A percentile compares a stretch with the other conserved stretches of the same genome.
Evolutionary conservation across 2,329 filamentous ascomycete genomes (phyloP).

Genomic region (Septoria petroselini): DNA sequence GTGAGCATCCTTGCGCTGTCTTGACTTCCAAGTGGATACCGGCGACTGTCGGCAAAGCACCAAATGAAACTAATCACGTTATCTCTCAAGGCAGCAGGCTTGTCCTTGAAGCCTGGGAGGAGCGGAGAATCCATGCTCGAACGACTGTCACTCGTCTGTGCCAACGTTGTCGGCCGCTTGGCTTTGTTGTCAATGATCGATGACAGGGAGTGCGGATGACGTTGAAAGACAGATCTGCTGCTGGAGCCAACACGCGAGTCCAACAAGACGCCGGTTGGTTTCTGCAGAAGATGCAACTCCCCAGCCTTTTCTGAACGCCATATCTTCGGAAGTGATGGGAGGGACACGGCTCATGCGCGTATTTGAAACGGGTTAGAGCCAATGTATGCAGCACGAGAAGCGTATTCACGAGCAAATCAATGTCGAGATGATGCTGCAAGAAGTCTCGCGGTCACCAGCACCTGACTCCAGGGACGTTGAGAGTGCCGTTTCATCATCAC

Average conservation of each 20-base stretch:
- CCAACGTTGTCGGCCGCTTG: slow-evolving; percentile 11
- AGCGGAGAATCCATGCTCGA: slow-evolving; percentile 21
- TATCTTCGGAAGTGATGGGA: background rate
- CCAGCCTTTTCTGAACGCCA: background rate
- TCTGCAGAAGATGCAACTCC: background rate
- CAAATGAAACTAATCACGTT: slow-evolving; percentile 12
- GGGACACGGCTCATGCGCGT: background rate
- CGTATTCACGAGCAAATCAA: background rate
- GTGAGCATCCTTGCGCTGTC: slow-evolving; percentile 1
- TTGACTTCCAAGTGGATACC: slow-evolving; percentile 2
- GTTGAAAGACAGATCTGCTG: slow-evolving; percentile 13
- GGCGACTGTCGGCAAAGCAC: slow-evolving; percentile 5
- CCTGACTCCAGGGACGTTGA: background rate
- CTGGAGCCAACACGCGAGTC: background rate
- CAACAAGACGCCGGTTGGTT: background rate
- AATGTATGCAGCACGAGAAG: too few species aligned
- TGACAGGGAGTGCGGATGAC: slow-evolving; percentile 12
- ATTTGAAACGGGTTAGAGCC: background rate
- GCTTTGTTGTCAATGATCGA: slow-evolving; percentile 12
- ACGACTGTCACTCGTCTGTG: slow-evolving; percentile 19
- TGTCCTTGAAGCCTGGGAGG: slow-evolving; percentile 10
- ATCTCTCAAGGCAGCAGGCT: slow-evolving; percentile 13
- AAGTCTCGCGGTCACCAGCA: background rate
- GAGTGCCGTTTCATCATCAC: background rate
- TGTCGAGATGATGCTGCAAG: background rate